These are phyloP conservation scores for Nakazawaea ishiwadae DNA, from an alignment of 805 yeast genomes.

Conservation along the genomic window DNA sequence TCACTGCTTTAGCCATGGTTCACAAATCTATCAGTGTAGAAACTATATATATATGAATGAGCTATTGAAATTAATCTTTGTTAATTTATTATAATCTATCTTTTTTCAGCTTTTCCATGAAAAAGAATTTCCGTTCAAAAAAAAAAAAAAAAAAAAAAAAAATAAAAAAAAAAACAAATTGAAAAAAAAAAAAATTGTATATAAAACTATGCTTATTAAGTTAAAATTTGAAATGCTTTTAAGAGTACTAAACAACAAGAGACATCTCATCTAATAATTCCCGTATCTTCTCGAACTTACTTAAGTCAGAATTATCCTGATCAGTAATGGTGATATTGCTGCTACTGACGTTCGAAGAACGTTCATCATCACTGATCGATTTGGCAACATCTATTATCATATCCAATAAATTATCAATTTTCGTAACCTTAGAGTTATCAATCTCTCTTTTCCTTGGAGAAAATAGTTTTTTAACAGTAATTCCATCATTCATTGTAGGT, in stretches of 20 bases:
- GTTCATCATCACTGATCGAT: not conserved
- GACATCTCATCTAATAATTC: constrained; percentile 1
- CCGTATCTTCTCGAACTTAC: constrained; percentile 1
- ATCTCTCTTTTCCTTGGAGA: constrained; percentile 6
- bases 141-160: too few species aligned
- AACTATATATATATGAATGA: too few species aligned
- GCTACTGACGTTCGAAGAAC: not conserved
- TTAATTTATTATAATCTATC: too few species aligned
- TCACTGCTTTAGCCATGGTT: not conserved
- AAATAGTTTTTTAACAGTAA: constrained; percentile 7
- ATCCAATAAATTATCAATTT: constrained; percentile 6
- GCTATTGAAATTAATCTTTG: too few species aligned
- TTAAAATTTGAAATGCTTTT: too few species aligned
- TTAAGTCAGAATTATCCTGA: not conserved
- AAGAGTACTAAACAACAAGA: not conserved
- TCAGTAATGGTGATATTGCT: not conserved
- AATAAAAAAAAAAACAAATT: too few species aligned
- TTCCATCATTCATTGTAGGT: not conserved
- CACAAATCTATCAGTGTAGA: not conserved
- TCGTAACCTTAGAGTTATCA: not conserved
- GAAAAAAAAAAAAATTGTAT: too few species aligned
- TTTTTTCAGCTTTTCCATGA: too few species aligned
- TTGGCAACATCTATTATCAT: constrained; percentile 6
- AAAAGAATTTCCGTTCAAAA: too few species aligned
- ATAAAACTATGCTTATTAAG: too few species aligned